Conservation (phyloP, 192 early-diverging fungal species). For the Backusella mclennaniae region DNA sequence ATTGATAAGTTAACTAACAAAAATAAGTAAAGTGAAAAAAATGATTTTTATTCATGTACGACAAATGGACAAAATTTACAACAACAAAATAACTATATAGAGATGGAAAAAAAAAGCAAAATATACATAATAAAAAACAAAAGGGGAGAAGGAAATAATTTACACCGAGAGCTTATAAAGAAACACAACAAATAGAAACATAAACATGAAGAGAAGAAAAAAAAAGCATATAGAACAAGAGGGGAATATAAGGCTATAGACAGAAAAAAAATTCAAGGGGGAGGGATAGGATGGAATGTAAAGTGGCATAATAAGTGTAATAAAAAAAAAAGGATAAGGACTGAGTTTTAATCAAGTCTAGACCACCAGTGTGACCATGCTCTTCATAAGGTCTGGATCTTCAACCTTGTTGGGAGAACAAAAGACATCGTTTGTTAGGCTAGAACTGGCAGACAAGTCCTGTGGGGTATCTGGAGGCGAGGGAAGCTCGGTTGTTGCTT, state of each 20-base stretch:
- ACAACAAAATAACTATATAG: neutral
- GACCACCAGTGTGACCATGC: slow-evolving; percentile 12
- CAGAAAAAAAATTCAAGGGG: neutral
- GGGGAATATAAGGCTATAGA: neutral
- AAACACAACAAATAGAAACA: slow-evolving; percentile 5
- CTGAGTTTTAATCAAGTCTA: slow-evolving; percentile 1
- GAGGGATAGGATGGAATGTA: neutral
- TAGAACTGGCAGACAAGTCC: neutral
- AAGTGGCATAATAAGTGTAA: neutral
- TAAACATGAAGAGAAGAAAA: neutral
- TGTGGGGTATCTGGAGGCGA: slow-evolving; percentile 10
- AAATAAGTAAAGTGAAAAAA: neutral
- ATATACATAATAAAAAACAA: slow-evolving; percentile 4
- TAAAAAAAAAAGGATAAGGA: neutral
- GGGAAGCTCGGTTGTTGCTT: neutral
- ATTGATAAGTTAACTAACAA: neutral
- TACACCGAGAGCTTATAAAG: neutral
- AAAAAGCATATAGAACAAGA: slow-evolving; percentile 1
- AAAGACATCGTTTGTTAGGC: neutral
- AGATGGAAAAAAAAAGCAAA: neutral
- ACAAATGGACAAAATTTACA: slow-evolving; percentile 8
- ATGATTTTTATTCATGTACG: neutral
- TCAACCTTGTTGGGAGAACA: neutral
- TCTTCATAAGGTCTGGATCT: slow-evolving; percentile 8
- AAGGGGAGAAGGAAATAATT: neutral